These are phyloP conservation scores for Crotalaria pallida DNA, from an alignment of 306 rosid genomes.

Conservation along the genomic window DNA sequence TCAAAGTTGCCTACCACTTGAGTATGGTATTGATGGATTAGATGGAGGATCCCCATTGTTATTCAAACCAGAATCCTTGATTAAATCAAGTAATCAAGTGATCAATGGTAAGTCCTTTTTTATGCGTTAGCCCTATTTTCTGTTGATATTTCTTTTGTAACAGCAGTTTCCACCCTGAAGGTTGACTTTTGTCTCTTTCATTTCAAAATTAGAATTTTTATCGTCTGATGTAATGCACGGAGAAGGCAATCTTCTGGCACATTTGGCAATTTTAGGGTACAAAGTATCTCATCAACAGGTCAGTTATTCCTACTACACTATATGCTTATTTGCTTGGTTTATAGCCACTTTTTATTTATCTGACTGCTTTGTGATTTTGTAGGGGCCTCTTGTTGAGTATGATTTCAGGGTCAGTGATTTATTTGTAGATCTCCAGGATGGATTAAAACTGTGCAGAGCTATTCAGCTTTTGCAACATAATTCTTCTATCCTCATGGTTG, in stretches of 20 bases:
- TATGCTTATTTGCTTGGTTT: conserved; percentile 11
- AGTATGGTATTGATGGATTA: conserved; percentile 88
- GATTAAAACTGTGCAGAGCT: conserved; percentile 77
- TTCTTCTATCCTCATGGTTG: conserved; percentile 71
- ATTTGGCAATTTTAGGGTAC: conserved; percentile 72
- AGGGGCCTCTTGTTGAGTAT: conserved; percentile 73
- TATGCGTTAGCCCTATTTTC: conserved; percentile 1
- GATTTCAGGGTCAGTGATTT: conserved; percentile 71
- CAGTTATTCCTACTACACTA: conserved; percentile 17
- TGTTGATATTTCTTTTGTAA: conserved; percentile 11
- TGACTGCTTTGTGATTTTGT: conserved; percentile 28
- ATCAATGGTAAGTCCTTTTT: conserved; percentile 49
- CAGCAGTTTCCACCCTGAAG: conserved; percentile 11
- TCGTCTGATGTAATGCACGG: conserved; percentile 87
- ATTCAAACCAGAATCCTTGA: conserved; percentile 50
- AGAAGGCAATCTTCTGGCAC: conserved; percentile 85
- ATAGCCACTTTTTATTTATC: not conserved
- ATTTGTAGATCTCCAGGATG: conserved; percentile 82
- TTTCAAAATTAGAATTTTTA: conserved; percentile 66
- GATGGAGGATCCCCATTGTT: conserved; percentile 96
- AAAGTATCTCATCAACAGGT: conserved; percentile 83
- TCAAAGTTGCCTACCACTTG: conserved; percentile 71
- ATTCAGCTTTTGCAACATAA: conserved; percentile 75
- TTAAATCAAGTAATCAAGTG: conserved; percentile 74
- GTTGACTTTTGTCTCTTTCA: conserved; percentile 38